Percentiles rank a stretch among this genome's conserved stretches.
Evolutionary conservation across 164 flowering plant genomes (phyloP).

Genomic region (Euptelea pleiosperma): DNA sequence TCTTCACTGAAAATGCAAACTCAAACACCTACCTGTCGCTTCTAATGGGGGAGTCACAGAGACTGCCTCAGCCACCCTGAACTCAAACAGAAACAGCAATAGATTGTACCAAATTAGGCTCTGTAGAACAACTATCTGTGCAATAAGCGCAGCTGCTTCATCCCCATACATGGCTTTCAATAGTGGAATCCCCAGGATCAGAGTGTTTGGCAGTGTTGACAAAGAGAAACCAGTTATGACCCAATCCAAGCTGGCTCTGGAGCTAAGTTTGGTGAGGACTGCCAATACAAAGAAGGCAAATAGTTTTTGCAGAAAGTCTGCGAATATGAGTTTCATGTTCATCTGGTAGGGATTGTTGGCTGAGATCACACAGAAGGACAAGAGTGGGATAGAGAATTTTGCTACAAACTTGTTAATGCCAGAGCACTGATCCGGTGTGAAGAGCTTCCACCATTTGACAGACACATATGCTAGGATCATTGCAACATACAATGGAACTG

Average conservation of each 20-base stretch:
- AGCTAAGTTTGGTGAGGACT: slow-evolving; percentile 32
- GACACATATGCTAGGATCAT: slow-evolving; percentile 67
- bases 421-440: slow-evolving; percentile 75
- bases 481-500: slow-evolving; percentile 61
- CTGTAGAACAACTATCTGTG: slow-evolving; percentile 76
- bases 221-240: slow-evolving; percentile 69
- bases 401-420: slow-evolving; percentile 89
- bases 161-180: slow-evolving; percentile 70
- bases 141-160: slow-evolving; percentile 44
- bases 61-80: slow-evolving; percentile 37
- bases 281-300: slow-evolving; percentile 37
- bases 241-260: slow-evolving; percentile 43
- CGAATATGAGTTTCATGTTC: slow-evolving; percentile 56
- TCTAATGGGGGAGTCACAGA: slow-evolving; percentile 26
- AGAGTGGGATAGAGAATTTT: slow-evolving; percentile 65
- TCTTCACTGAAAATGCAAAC: slow-evolving; percentile 6
- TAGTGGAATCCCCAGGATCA: slow-evolving; percentile 80
- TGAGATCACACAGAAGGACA: slow-evolving; percentile 63
- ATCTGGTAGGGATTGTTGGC: slow-evolving; percentile 61
- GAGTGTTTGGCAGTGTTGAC: slow-evolving; percentile 72
- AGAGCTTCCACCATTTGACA: slow-evolving; percentile 67
- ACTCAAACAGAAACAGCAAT: slow-evolving; percentile 66
- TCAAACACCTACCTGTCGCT: slow-evolving; percentile 37
- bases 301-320: slow-evolving; percentile 66
- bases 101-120: slow-evolving; percentile 74